phyloP scores from a whole-genome alignment of 257 asterid genomes.

The Plantago major region DNA sequence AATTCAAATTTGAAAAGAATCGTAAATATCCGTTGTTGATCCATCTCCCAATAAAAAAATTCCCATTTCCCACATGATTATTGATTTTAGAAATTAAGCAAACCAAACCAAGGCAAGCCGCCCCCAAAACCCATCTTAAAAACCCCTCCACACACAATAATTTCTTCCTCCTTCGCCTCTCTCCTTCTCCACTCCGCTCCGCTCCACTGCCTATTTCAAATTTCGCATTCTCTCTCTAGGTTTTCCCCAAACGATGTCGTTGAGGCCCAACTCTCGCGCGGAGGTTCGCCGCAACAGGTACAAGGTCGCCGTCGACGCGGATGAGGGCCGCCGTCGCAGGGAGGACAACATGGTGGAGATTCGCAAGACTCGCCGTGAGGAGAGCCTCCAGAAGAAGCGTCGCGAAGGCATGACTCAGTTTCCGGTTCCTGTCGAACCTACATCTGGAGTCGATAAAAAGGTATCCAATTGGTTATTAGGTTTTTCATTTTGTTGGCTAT shows the following conservation, averaged over 20 bases:
- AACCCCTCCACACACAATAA: background rate
- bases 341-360: slow-evolving; percentile 96
- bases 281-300: slow-evolving; percentile 86
- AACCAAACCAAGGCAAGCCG: slow-evolving; percentile 26
- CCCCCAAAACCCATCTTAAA: slow-evolving; percentile 26
- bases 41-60: no score
- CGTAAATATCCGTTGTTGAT: no score
- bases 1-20: no score
- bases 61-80: no score
- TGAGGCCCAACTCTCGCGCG: slow-evolving; percentile 66
- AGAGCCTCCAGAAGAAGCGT: slow-evolving; percentile 88
- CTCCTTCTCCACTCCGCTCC: no score
- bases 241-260: slow-evolving; percentile 43
- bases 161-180: no score
- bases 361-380: slow-evolving; percentile 82
- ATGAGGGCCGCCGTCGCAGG: slow-evolving; percentile 86
- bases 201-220: background rate
- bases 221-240: background rate
- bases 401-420: slow-evolving; percentile 69
- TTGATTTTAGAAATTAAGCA: no score
- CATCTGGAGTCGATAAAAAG: slow-evolving; percentile 52
- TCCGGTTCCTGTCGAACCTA: slow-evolving; percentile 38
- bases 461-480: slow-evolving; percentile 20
- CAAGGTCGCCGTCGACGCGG: slow-evolving; percentile 92
- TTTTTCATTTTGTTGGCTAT: no score